A percentile compares a stretch with the other conserved stretches of the same genome.
These are phyloP conservation scores for Filobasidium uniguttulatum DNA, from an alignment of 1,284 basidiomycete species.

Conservation along the genomic window DNA sequence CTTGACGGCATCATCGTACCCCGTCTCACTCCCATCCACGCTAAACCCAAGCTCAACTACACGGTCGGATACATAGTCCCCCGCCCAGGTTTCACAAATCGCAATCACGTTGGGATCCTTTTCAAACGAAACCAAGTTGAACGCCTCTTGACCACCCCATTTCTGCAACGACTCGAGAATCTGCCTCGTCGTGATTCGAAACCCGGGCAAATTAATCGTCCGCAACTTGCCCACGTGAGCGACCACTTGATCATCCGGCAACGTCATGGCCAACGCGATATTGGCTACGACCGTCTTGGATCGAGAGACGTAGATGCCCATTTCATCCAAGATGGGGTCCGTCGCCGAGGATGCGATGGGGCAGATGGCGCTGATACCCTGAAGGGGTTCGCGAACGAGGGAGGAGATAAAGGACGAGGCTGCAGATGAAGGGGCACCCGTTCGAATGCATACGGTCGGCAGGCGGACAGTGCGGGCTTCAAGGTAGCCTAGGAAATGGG, in stretches of 20 bases:
- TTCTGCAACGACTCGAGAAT: constrained; percentile 36
- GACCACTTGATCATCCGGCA: constrained; percentile 29
- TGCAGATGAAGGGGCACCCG: constrained; percentile 46
- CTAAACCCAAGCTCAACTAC: constrained; percentile 29
- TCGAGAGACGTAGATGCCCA: constrained; percentile 46
- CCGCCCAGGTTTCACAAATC: constrained; percentile 37
- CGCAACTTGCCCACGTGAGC: constrained; percentile 21
- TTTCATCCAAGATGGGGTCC: constrained; percentile 36
- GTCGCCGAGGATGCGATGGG: constrained; percentile 39
- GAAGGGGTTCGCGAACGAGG: constrained; percentile 51
- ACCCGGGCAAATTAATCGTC: constrained; percentile 36
- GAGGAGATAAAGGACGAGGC: constrained; percentile 52
- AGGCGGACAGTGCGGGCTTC: constrained; percentile 50
- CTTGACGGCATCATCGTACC: constrained; percentile 31
- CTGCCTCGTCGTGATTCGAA: constrained; percentile 33
- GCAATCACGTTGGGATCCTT: constrained; percentile 31
- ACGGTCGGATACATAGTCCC: constrained; percentile 29
- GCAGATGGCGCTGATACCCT: constrained; percentile 42
- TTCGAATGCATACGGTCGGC: constrained; percentile 49
- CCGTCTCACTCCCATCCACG: constrained; percentile 29
- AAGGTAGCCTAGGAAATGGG: constrained; percentile 39
- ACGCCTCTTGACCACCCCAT: constrained; percentile 25
- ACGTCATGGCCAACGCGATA: constrained; percentile 33
- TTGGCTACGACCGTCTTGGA: constrained; percentile 41
- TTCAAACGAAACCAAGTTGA: constrained; percentile 32